Evolutionary conservation across 768 basidiomycete species (phyloP).

Genomic region (Kwoniella mangroviensis): DNA sequence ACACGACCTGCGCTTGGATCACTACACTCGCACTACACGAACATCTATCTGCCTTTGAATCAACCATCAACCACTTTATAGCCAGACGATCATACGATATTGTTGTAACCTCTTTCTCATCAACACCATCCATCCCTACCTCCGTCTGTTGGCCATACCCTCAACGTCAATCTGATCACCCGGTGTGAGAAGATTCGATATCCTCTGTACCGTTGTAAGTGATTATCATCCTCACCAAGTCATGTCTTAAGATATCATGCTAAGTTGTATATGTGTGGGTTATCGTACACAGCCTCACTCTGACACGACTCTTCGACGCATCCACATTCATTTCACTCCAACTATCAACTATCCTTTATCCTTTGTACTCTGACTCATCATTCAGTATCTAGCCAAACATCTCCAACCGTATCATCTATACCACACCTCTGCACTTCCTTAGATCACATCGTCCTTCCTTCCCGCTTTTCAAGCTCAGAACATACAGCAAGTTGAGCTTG

Average conservation of each 20-base stretch:
- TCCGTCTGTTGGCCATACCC: not conserved
- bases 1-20: conserved; percentile 7
- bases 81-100: not conserved
- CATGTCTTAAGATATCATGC: not conserved
- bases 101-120: not conserved
- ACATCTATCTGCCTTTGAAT: not conserved
- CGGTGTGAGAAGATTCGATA: conserved; percentile 5
- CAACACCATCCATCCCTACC: not conserved
- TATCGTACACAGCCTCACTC: not conserved
- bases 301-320: not conserved
- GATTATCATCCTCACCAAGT: not conserved
- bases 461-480: not conserved
- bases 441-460: not conserved
- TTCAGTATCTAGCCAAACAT: not conserved
- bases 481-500: not conserved
- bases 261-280: not conserved
- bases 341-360: not conserved
- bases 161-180: not conserved
- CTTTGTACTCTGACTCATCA: conserved; percentile 2
- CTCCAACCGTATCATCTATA: not conserved
- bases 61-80: not conserved
- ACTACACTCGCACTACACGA: too few species aligned
- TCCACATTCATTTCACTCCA: conserved; percentile 1
- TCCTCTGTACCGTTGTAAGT: not conserved
- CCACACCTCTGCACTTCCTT: not conserved